Base-by-base conservation (phyloP, 768 basidiomycete species). In the Pleurotus tuoliensis region DNA sequence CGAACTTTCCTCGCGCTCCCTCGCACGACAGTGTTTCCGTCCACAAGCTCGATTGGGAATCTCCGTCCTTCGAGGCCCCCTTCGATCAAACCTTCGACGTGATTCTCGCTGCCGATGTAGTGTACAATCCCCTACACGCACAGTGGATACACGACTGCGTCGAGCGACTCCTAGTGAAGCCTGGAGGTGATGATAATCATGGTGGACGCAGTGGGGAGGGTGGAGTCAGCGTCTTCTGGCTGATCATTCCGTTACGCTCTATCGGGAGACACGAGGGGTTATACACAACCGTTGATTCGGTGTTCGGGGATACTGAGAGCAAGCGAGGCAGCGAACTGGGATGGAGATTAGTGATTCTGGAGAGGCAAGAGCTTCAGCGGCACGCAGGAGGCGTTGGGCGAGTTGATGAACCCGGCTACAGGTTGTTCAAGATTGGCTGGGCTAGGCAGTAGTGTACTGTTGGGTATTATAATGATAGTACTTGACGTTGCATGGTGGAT, bases 71-170 rank as follows among this genome's bases (percentile, higher is more conserved):
- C 54, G 65, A 66, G 1, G 59, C 69, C 0, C 75, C 76, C 0
- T 62, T 77, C 34, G 65, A 73, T 55, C 55, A 62, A 27, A 68
- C 73, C 2, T 91, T 88, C 69, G 84, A 92, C 55, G 64, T 90
- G 20, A 78, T 94, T 30, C 72, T 94, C 39, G 92, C 85, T 0
- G 90, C 92, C 30, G 90, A 94, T 61, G 84, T 92, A 52, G 76
- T 92, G 7, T 93, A 93, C 68, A 80, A 90, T 58, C 80, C 83
- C 0, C 69, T 76, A 15, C 90, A 92, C 64, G 86, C 88, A 2
- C 57, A 66, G 8, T 90, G 85, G 86, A 87, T 93, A 63, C 79
- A 80, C 51, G 64, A 62, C 3, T 89, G 88, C 53, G 83, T 87
- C 18, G 76, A 77, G 63, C 69, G 64, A 37, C 71, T 83, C 44